Evolutionary conservation across 2,329 filamentous ascomycete genomes (phyloP), one percentile per base, ranked within the genome.

Genomic region (Helicocarpus griseus): DNA sequence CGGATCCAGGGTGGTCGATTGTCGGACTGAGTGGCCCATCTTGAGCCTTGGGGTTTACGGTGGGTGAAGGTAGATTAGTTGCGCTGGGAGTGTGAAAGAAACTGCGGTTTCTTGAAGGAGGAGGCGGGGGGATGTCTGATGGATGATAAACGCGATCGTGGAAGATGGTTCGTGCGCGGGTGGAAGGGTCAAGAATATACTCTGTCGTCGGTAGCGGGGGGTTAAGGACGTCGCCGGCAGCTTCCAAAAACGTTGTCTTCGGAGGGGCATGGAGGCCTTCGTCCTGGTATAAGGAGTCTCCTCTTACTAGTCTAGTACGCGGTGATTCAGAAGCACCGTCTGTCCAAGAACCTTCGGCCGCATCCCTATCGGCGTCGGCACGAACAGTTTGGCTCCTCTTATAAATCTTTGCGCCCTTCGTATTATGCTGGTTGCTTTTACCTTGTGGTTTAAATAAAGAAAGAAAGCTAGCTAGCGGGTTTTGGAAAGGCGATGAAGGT

Each of bases 81-180:
- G 21, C 29, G 48, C 51, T 58, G 39, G 58, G 44, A 22, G 60
- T 53, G 31, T 65, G 61, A 28, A 66, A 56, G 58, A 73, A 66
- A 63, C 78, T 58, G 59, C 66, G 66, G 48, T 63, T 64, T 41
- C 67, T 72, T 19, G 63, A 60, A 4, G 66, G 69, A 0, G 87
- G 85, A 7, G 89, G 87, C 0, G 85, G 82, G 0, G 93, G 93
- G 33, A 98, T 96, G 63, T 98, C 93, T 40, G 85, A 80, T 0
- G 93, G 90, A 61, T 95, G 89, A 64, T 98, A 98, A 14, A 98
- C 81, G 9, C 93, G 85, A 66, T 98, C 93, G 67, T 98, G 93
- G 69, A 97, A 97, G 54, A 98, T 98, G 1, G 91, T 91, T 44
- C 89, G 81, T 0, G 89, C 83, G 14, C 93, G 84, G 48, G 81